Evolutionary conservation across 2,329 filamentous ascomycete species (phyloP).

Genomic region (Colletotrichum agaves): DNA sequence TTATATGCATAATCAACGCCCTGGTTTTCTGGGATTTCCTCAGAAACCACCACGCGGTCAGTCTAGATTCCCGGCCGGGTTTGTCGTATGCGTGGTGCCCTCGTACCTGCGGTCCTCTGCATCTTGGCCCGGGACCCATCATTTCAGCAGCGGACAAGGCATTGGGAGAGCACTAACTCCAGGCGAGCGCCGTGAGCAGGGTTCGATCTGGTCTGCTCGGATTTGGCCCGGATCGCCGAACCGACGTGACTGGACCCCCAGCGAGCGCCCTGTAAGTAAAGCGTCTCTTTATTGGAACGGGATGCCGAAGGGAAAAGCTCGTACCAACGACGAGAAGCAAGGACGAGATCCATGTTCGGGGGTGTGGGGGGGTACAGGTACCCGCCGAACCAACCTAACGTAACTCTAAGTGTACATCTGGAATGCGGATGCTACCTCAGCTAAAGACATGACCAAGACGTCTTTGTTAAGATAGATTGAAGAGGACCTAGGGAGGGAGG

Average conservation of each 20-base stretch:
- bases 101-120: not conserved
- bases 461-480: not conserved
- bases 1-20: conserved; percentile 21
- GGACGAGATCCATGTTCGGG: not conserved
- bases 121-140: not conserved
- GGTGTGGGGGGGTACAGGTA: not conserved
- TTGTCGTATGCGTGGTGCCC: not conserved
- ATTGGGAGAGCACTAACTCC: not conserved
- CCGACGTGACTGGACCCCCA: conserved; percentile 11
- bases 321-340: conserved; percentile 15
- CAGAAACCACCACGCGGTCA: conserved; percentile 16
- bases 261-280: not conserved
- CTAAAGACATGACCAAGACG: conserved; percentile 6
- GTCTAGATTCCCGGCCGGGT: not conserved
- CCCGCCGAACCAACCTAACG: conserved; percentile 33
- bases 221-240: conserved; percentile 34
- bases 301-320: conserved; percentile 15
- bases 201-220: conserved; percentile 23
- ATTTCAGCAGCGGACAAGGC: not conserved
- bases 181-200: not conserved
- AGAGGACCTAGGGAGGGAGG: not conserved
- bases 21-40: not conserved
- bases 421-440: conserved; percentile 8
- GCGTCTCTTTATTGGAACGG: not conserved
- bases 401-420: conserved; percentile 27